phyloP scores from a whole-genome alignment of 2,329 filamentous ascomycete species.

The Zalaria obscura region DNA sequence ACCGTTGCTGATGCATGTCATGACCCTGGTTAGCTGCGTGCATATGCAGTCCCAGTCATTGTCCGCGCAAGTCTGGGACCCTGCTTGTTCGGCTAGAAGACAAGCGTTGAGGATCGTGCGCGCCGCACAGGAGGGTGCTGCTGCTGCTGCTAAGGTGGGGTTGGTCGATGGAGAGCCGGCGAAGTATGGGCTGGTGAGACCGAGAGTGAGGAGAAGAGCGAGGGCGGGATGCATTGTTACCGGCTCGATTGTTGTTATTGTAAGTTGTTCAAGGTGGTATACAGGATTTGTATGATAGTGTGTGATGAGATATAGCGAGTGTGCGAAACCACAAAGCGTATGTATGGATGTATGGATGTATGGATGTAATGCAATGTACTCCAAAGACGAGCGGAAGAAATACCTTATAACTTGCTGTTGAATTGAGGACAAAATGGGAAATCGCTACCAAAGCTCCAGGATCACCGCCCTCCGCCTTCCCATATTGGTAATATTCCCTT shows the following conservation, averaged over 20 bases:
- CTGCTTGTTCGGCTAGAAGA: constrained; percentile 23
- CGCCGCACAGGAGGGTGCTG: constrained; percentile 16
- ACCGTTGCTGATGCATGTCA: constrained; percentile 49
- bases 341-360: not conserved
- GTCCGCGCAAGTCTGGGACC: constrained; percentile 27
- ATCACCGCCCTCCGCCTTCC: no score
- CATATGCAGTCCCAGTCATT: constrained; percentile 46
- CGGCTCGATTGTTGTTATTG: no score
- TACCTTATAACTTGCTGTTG: no score
- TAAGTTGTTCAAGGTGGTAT: not conserved
- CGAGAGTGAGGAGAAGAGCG: not conserved
- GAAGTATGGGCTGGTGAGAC: constrained; percentile 9
- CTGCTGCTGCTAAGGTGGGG: constrained; percentile 13
- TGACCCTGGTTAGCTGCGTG: constrained; percentile 30
- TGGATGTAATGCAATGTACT: no score
- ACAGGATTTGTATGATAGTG: not conserved
- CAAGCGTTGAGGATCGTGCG: constrained; percentile 38
- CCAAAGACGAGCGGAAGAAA: no score
- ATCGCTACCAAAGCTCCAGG: no score
- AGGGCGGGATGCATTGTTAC: not conserved
- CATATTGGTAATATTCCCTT: no score
- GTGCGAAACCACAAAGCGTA: not conserved
- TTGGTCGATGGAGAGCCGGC: constrained; percentile 25
- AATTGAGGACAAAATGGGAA: no score
- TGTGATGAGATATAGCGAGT: not conserved